Percentiles rank a stretch among this genome's conserved stretches.
These are phyloP conservation scores for Stephania yunnanensis DNA, from an alignment of 164 flowering plant species.

Conservation along the genomic window DNA sequence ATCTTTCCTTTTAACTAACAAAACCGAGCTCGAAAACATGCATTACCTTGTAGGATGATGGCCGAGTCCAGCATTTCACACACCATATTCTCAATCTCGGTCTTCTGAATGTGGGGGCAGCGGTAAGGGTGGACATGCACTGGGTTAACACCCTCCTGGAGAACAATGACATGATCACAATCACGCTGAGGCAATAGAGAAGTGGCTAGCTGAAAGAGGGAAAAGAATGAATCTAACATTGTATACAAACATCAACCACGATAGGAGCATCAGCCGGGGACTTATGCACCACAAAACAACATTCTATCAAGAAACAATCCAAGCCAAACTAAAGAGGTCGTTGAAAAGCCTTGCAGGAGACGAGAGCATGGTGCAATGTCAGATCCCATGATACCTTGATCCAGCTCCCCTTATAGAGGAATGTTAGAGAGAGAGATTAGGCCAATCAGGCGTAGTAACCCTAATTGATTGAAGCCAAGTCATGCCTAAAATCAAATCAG, in stretches of 20 bases:
- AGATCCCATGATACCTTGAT: no score
- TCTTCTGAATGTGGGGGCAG: background rate
- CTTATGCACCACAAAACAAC: background rate
- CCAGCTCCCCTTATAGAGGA: no score
- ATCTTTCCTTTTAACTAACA: background rate
- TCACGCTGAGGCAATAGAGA: background rate
- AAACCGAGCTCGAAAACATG: background rate
- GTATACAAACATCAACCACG: no score
- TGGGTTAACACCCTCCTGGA: background rate
- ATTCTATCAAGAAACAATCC: background rate
- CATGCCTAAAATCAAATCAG: background rate
- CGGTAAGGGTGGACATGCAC: background rate
- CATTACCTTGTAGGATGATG: background rate
- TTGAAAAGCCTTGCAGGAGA: background rate
- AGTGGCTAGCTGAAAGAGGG: background rate
- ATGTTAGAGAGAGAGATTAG: no score
- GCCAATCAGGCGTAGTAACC: background rate
- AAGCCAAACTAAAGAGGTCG: background rate
- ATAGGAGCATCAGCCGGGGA: background rate
- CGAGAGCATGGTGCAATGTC: background rate
- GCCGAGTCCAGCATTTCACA: background rate
- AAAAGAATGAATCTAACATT: no score
- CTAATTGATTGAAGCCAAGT: background rate
- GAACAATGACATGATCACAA: background rate
- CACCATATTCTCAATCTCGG: background rate